Evolutionary conservation across 1,139 yeast species (phyloP).

Genomic region (Taphrina pruni): DNA sequence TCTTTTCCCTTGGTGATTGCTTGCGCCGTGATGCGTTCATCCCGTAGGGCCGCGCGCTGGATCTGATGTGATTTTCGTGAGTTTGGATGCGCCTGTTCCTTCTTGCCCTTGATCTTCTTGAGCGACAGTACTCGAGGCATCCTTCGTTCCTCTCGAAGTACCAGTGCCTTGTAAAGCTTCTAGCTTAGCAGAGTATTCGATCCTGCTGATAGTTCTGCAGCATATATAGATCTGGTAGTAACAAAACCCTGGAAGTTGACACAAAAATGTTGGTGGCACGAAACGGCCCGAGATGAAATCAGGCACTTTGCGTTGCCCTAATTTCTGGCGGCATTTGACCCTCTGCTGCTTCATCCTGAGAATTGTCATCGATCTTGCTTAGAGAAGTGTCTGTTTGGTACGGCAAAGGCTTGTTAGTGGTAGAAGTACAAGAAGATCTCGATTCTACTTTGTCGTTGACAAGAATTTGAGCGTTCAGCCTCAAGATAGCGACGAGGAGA

Average conservation of each 20-base stretch:
- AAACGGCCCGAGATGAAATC: constrained; percentile 10
- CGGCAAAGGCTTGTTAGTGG: background rate
- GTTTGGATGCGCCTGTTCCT: constrained; percentile 40
- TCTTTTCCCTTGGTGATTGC: constrained; percentile 26
- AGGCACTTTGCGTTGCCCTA: background rate
- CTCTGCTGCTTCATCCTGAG: background rate
- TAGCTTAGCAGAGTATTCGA: too few species aligned
- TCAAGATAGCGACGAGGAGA: too few species aligned
- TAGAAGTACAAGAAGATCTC: background rate
- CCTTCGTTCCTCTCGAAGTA: too few species aligned
- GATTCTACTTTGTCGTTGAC: background rate
- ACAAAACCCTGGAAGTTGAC: background rate
- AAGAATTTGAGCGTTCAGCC: too few species aligned
- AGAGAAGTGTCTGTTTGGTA: background rate
- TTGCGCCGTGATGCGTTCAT: constrained; percentile 38
- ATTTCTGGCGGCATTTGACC: background rate
- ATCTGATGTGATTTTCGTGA: constrained; percentile 38
- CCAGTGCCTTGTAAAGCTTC: too few species aligned
- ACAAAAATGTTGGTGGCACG: constrained; percentile 14
- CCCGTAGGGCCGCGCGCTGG: constrained; percentile 38
- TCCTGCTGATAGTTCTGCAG: too few species aligned
- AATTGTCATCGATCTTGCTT: constrained; percentile 2
- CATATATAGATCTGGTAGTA: too few species aligned
- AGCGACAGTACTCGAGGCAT: constrained; percentile 39
- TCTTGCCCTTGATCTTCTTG: constrained; percentile 40